Evolutionary conservation across 1,284 basidiomycete genomes (phyloP), one percentile per base, ranked within the genome.

Genomic region (Malassezia slooffiae): DNA sequence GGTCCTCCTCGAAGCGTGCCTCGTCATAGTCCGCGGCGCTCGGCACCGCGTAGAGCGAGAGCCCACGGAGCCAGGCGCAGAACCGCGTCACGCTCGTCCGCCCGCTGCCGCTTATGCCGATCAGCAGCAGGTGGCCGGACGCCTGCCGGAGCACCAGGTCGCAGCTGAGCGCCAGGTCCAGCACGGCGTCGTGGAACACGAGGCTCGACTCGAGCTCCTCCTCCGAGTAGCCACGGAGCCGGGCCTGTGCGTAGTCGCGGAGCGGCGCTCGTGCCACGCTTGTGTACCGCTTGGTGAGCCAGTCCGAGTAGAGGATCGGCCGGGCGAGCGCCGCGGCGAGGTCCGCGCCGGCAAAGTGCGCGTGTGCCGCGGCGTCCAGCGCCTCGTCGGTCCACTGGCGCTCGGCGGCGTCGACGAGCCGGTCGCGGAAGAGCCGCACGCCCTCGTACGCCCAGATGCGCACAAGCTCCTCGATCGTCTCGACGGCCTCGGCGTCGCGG

Each of bases 131-230:
- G 74, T 99, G 93, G 0, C 93, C 93, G 70, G 96, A 91, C 4
- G 93, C 77, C 72, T 99, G 93, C 17, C 91, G 80, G 80, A 99
- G 91, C n/a, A 97, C 93, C 62, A 93, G 83, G 71, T 99, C 93
- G 60, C 96, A 97, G 34, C 88, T 80, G 9, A 97, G 77, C 29
- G 96, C 93, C 59, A 97, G 89, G 69, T 97, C 93, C 45, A 97
- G 76, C 4, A 97, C 93, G 59, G 93, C 89, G 67, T 99, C 95
- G 77, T 97, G 97, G 19, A 99, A 76, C 20, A 99, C 95, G 15
- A 99, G 79, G n/a, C 85, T 87, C 3, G 96, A 90, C 57, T 99
- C 95, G 41, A 99, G 74, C 71, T 99, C 93, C 41, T 69, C 66
- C 31, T 69, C 66, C 33, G 60, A 58, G 45, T 63, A 69, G 32